Conservation (phyloP, 768 basidiomycete species). For the Boletus rubescentipes region DNA sequence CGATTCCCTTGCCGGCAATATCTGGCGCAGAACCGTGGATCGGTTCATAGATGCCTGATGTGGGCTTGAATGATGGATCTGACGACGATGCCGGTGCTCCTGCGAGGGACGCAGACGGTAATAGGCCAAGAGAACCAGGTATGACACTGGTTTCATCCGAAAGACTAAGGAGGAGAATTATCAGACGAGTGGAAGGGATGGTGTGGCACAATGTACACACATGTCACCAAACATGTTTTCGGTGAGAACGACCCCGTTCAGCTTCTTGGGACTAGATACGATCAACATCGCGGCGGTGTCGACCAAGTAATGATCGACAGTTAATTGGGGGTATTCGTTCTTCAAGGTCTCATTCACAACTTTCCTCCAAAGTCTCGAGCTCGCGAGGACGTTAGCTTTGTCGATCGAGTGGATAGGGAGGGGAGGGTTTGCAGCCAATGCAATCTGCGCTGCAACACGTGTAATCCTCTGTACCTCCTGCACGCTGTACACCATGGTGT, state of each 20-base stretch:
- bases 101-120: conserved; percentile 95
- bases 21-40: conserved; percentile 96
- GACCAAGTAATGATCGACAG: conserved; percentile 88
- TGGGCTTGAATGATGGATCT: conserved; percentile 65
- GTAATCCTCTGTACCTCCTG: conserved; percentile 92
- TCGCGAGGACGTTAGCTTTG: conserved; percentile 98
- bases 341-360: conserved; percentile 83
- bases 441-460: conserved; percentile 92
- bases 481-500: conserved; percentile 92
- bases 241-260: conserved; percentile 94
- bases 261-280: conserved; percentile 82
- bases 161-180: conserved; percentile 49
- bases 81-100: conserved; percentile 69
- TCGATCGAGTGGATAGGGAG: conserved; percentile 91
- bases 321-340: conserved; percentile 85
- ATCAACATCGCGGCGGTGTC: conserved; percentile 97
- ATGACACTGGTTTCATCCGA: conserved; percentile 98
- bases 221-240: conserved; percentile 98
- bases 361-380: conserved; percentile 91
- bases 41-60: conserved; percentile 92
- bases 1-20: conserved; percentile 91
- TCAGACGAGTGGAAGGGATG: conserved; percentile 3
- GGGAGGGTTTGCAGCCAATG: conserved; percentile 78
- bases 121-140: conserved; percentile 92
- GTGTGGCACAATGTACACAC: conserved; percentile 50